These are phyloP conservation scores for Rhexocercosporidium sp. DNA, from an alignment of 2,329 filamentous ascomycete genomes.

Conservation along the genomic window DNA sequence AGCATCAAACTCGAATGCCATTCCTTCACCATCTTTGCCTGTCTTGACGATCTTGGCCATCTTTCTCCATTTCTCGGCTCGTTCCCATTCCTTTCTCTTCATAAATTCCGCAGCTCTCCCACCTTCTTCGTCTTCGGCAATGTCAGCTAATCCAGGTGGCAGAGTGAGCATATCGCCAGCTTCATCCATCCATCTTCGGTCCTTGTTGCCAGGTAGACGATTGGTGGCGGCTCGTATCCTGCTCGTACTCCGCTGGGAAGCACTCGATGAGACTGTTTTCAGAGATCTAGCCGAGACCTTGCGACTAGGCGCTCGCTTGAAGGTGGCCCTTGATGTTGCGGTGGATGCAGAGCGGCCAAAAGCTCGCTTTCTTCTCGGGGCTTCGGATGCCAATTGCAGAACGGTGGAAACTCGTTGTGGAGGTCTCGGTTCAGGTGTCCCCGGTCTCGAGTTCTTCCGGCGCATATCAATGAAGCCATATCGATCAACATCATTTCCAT, in stretches of 20 bases:
- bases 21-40: conserved; percentile 59
- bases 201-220: conserved; percentile 63
- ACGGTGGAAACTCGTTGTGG: conserved; percentile 41
- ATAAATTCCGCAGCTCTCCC: conserved; percentile 58
- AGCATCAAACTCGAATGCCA: conserved; percentile 79
- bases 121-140: conserved; percentile 59
- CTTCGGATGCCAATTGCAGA: conserved; percentile 39
- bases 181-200: conserved; percentile 66
- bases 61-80: conserved; percentile 70
- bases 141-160: conserved; percentile 60
- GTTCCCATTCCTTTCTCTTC: conserved; percentile 66
- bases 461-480: conserved; percentile 68
- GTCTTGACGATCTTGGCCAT: conserved; percentile 64
- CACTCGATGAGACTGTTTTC: conserved; percentile 52
- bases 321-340: conserved; percentile 26
- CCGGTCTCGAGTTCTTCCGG: conserved; percentile 45
- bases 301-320: conserved; percentile 52
- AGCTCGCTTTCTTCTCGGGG: conserved; percentile 38
- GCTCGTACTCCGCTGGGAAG: conserved; percentile 52
- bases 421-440: conserved; percentile 42
- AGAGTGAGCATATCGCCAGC: conserved; percentile 71
- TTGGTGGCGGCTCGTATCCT: conserved; percentile 63
- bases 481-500: conserved; percentile 66
- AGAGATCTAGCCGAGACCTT: conserved; percentile 64
- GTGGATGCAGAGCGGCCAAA: conserved; percentile 39